Percentiles rank a stretch among this genome's conserved stretches.
phyloP scores from a whole-genome alignment of 176 grass and related monocot species.

The Triticum monococcum region DNA sequence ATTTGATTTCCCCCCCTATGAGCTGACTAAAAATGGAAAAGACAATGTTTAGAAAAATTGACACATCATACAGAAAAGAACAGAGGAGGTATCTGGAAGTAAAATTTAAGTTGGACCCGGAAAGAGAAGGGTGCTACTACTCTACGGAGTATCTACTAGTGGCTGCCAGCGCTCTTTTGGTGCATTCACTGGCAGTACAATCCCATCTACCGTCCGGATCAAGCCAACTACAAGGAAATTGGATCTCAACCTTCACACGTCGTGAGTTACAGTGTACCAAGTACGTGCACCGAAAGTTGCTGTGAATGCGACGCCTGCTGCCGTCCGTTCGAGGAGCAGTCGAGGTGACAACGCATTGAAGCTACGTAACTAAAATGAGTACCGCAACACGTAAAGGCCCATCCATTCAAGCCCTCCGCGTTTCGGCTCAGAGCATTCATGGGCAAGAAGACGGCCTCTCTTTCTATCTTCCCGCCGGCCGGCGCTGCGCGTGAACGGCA shows the following conservation, averaged over 20 bases:
- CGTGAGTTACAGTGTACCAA: neutral
- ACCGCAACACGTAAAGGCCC: constrained; percentile 17
- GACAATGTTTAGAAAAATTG: too few relatives aligned
- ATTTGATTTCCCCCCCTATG: too few relatives aligned
- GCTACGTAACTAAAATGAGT: constrained; percentile 14
- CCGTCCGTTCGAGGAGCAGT: neutral
- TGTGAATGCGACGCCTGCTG: constrained; percentile 34
- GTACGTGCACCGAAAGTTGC: constrained; percentile 10
- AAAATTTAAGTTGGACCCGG: too few relatives aligned
- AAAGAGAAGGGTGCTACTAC: neutral
- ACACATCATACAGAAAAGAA: too few relatives aligned
- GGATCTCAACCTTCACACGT: neutral
- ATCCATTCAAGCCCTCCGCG: neutral
- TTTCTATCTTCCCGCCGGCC: neutral
- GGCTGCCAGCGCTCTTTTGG: neutral
- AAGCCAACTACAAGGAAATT: neutral
- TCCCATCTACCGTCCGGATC: constrained; percentile 14
- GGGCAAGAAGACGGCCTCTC: neutral
- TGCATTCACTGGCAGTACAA: neutral
- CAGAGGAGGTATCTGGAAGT: too few relatives aligned
- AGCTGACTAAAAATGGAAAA: too few relatives aligned
- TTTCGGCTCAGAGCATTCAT: constrained; percentile 9
- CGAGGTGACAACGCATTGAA: constrained; percentile 46
- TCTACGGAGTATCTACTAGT: too few relatives aligned
- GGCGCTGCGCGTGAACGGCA: neutral